Base-by-base conservation (phyloP, 179 eudicot species). In the Silene coronaria region DNA sequence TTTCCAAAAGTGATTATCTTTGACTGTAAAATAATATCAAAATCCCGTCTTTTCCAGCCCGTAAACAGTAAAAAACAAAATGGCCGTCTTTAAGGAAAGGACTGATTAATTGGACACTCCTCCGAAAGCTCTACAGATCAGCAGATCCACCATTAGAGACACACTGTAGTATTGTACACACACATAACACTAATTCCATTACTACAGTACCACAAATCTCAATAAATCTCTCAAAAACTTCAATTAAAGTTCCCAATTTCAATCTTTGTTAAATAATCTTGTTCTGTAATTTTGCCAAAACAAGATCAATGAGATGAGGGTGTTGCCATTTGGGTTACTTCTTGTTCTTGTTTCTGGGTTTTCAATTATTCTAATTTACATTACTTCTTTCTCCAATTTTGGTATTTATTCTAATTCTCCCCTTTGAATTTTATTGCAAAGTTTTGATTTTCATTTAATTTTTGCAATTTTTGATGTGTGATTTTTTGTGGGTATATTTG, bases 281-380 rank as follows among this genome's bases (percentile, higher is more conserved):
- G 12, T 38, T 38, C 0, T 38, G 13, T 10, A 38, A 38, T 38
- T 36, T 38, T 38, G 46, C 46, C 12, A 38, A 38, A 34, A 34
- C 16, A 65, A 69, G 17, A 46, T 70, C 59, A 64, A 66, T 74
- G 72, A 82, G 82, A 93, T 93, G 98, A 88, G 85, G 90, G 84
- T 91, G 27, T 77, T 93, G 64, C 92, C 86, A 67, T 85, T 93
- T 69, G 92, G 90, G 42, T 86, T 93, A 60, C 68, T 86, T 8
- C 80, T 91, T 73, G 90, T 95, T 75, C 80, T 91, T 71, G 73
- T 81, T 24, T 89, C 96, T 79, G 95, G 98, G 11, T 62, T 93
- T 17, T 87, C 89, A 0, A 85, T 89, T 36, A 84, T 93, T 78
- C 85, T 88, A 73, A 82, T 91, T 77, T 89, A 88, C 91, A 78